phyloP scores from a whole-genome alignment of 805 yeast genomes.

The Wickerhamomyces strasburgensis region DNA sequence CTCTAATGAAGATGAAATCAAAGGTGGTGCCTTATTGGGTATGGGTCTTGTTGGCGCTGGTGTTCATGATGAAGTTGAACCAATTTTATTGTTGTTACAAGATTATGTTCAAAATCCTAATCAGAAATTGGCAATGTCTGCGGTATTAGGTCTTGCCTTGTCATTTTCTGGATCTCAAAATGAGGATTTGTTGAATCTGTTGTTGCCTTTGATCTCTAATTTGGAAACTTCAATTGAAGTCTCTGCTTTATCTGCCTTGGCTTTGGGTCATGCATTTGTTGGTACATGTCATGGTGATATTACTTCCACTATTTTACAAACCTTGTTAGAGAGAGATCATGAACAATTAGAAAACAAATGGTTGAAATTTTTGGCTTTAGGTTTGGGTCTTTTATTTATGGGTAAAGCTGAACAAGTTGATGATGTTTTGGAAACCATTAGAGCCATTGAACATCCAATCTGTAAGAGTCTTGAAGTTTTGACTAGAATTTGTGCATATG shows the following conservation, averaged over 20 bases:
- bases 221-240: slow-evolving; percentile 69
- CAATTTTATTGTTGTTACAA: slow-evolving; percentile 79
- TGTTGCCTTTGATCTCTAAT: slow-evolving; percentile 81
- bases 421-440: slow-evolving; percentile 89
- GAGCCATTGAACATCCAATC: slow-evolving; percentile 93
- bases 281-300: slow-evolving; percentile 95
- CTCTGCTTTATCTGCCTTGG: slow-evolving; percentile 80
- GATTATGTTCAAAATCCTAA: slow-evolving; percentile 71
- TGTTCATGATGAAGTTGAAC: slow-evolving; percentile 93
- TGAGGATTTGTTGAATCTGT: slow-evolving; percentile 70
- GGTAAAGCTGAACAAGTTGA: slow-evolving; percentile 93
- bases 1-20: slow-evolving; percentile 77
- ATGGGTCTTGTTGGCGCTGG: slow-evolving; percentile 90
- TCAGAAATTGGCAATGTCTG: slow-evolving; percentile 64
- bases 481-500: slow-evolving; percentile 89
- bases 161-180: slow-evolving; percentile 94
- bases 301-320: slow-evolving; percentile 86
- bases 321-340: slow-evolving; percentile 79
- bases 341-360: slow-evolving; percentile 77
- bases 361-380: slow-evolving; percentile 86
- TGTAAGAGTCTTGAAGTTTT: slow-evolving; percentile 83
- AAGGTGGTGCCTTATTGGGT: slow-evolving; percentile 96
- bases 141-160: slow-evolving; percentile 87
- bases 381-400: slow-evolving; percentile 85
- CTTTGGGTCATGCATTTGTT: slow-evolving; percentile 90